Conservation (phyloP, 805 yeast species). For the Kodamaea nitidulidarum region DNA sequence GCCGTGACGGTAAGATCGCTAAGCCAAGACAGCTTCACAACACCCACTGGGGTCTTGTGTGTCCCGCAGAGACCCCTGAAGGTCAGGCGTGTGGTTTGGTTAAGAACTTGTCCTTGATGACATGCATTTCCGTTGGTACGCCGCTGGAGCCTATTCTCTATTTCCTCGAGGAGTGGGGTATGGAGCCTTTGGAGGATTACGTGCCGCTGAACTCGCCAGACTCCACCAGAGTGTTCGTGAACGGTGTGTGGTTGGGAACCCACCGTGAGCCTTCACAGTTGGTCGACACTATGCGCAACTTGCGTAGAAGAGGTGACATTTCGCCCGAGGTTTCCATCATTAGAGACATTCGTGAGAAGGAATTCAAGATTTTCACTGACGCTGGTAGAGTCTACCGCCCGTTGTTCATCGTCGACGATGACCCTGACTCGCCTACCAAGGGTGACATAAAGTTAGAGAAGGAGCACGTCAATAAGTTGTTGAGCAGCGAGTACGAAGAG, state of each 20-base stretch:
- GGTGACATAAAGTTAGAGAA: slow-evolving; percentile 82
- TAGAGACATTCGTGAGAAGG: slow-evolving; percentile 95
- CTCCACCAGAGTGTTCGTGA: slow-evolving; percentile 91
- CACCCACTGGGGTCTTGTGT: slow-evolving; percentile 99
- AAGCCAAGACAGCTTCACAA: slow-evolving; percentile 98
- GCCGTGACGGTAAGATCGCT: slow-evolving; percentile 98
- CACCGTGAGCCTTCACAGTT: slow-evolving; percentile 94
- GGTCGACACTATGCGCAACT: slow-evolving; percentile 82
- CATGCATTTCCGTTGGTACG: slow-evolving; percentile 96
- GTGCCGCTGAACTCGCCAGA: slow-evolving; percentile 88
- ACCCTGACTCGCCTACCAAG: slow-evolving; percentile 58
- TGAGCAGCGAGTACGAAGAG: slow-evolving; percentile 61
- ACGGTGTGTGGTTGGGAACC: slow-evolving; percentile 99
- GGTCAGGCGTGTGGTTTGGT: slow-evolving; percentile 99
- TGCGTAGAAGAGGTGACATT: slow-evolving; percentile 93
- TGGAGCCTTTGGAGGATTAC: slow-evolving; percentile 95
- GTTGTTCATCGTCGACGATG: slow-evolving; percentile 87
- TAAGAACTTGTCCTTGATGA: slow-evolving; percentile 91
- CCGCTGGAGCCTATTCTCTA: slow-evolving; percentile 93
- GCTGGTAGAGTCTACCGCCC: slow-evolving; percentile 99
- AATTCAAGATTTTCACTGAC: slow-evolving; percentile 93
- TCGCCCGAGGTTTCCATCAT: slow-evolving; percentile 95
- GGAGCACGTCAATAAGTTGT: slow-evolving; percentile 71
- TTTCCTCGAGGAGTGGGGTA: slow-evolving; percentile 97
- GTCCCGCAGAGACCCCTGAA: slow-evolving; percentile 99